Evolutionary conservation across 306 rosid genomes (phyloP).

Genomic region (peach (Prunus persica)): Prunus_persica_NCBIv2 NC_034009.1:37900001-37900500

Average conservation of each 20-base stretch:
- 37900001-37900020: constrained; percentile 47
- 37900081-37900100: constrained; percentile 49
- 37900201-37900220: constrained; percentile 41
- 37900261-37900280: constrained; percentile 31
- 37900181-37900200: constrained; percentile 52
- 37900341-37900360: constrained; percentile 35
- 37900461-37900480: constrained; percentile 20
- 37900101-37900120: not conserved
- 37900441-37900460: constrained; percentile 25
- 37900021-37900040: constrained; percentile 71
- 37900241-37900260: constrained; percentile 51
- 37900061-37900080: constrained; percentile 62
- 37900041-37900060: constrained; percentile 47
- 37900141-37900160: constrained; percentile 7
- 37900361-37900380: constrained; percentile 15
- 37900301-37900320: constrained; percentile 26
- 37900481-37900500: constrained; percentile 27
- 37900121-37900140: constrained; percentile 20
- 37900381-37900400: constrained; percentile 23
- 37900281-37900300: constrained; percentile 30
- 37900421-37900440: constrained; percentile 17
- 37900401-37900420: constrained; percentile 24
- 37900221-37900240: constrained; percentile 56
- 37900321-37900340: constrained; percentile 12
- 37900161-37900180: constrained; percentile 7